Base-by-base conservation (phyloP, 768 basidiomycete genomes). In the Boletus subparvulus region DNA sequence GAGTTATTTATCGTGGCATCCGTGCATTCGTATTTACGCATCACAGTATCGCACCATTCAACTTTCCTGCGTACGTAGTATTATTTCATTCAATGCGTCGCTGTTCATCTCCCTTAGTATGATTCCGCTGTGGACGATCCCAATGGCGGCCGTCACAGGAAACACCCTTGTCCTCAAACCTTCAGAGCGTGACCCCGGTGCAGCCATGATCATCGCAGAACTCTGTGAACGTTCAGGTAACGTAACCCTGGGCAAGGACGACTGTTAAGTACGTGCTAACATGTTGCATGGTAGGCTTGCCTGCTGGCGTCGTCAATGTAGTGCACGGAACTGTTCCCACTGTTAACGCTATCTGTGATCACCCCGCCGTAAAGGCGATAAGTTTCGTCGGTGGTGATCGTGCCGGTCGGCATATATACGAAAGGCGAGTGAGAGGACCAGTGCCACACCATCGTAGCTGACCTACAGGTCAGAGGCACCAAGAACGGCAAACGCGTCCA, bases 41-140 rank as follows among this genome's bases (percentile, higher is more conserved):
- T 54, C 37, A 45, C 42, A 89, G 89, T 58, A 81, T 91, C 51
- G 83, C 88, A 19, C 96, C 96, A 9, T 94, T 94, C 77, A 92
- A 93, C 69, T 93, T 92, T 69, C 91, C 90, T 50, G 92, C 91
- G 87, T 90, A 70, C 66, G 86, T 74, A 26, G 36, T 28, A 2
- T 37, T 17, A 16, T 32, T 39, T 39, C 17, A 28, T 32, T 17
- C 35, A 12, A 36, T 47, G 26, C 26, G 26, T 50, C 10, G 28
- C 12, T 36, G 11, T 46, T 63, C 33, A 63, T 47, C 40, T 11
- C 30, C 35, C 43, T 21, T 59, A 91, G 89, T 6, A 96, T 96
- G 94, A 98, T 98, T 65, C 96, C 95, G 0, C 78, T 98, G 8
- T 98, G 96, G 96, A 88, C 93, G 0, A 94, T 98, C 62, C 89